Conservation (phyloP, 148 eudicot species). For the Vaccinium myrtillus region DNA sequence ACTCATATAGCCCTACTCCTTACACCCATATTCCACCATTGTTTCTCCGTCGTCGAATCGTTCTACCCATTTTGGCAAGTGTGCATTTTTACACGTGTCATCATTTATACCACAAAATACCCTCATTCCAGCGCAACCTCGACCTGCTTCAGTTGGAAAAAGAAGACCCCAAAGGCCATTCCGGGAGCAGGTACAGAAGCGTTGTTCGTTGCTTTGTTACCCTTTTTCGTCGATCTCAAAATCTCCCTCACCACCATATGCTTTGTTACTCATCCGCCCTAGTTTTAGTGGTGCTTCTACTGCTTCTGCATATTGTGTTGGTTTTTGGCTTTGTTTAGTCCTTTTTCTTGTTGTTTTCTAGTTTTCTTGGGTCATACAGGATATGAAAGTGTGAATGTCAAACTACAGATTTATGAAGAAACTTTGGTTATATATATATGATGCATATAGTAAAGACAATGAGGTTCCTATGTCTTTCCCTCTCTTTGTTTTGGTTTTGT, state of each 20-base stretch:
- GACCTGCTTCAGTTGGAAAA: slow-evolving; percentile 49
- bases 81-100: slow-evolving; percentile 63
- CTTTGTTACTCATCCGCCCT: not conserved
- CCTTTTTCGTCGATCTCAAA: not conserved
- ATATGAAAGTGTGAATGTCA: slow-evolving; percentile 33
- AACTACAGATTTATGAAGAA: slow-evolving; percentile 15
- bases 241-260: not conserved
- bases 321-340: slow-evolving; percentile 10
- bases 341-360: not conserved
- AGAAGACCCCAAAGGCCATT: slow-evolving; percentile 9
- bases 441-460: slow-evolving; percentile 19
- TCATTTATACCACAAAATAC: slow-evolving; percentile 20
- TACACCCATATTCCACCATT: slow-evolving; percentile 18
- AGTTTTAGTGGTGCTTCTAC: not conserved
- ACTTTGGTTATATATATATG: slow-evolving; percentile 21
- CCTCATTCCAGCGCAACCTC: slow-evolving; percentile 56
- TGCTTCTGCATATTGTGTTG: slow-evolving; percentile 3
- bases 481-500: slow-evolving; percentile 16
- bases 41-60: not conserved
- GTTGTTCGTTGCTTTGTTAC: slow-evolving; percentile 37
- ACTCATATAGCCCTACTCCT: not conserved
- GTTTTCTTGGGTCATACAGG: slow-evolving; percentile 31
- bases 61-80: slow-evolving; percentile 41
- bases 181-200: slow-evolving; percentile 57
- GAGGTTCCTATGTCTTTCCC: not conserved